Percentiles rank a stretch among this genome's conserved stretches.
Evolutionary conservation across 306 rosid genomes (phyloP).

Genomic region (Cicer bijugum): DNA sequence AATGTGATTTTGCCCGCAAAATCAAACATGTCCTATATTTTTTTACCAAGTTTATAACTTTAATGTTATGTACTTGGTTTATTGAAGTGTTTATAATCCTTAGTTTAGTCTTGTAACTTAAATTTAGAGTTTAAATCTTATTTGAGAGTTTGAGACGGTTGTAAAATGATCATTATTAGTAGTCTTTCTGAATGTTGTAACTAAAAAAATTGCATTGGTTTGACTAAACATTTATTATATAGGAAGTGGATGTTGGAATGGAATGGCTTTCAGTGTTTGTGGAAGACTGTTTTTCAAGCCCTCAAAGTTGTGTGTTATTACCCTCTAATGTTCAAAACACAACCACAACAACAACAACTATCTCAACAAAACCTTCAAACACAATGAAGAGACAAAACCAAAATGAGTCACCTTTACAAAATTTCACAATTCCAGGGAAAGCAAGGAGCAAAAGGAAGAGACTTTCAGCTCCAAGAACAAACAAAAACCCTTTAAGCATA

Average conservation of each 20-base stretch:
- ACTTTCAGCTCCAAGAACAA: constrained; percentile 52
- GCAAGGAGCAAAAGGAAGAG: constrained; percentile 82
- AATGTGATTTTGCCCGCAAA: too few relatives aligned
- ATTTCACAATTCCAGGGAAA: constrained; percentile 60
- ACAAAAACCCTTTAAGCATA: constrained; percentile 47
- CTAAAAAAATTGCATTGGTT: constrained; percentile 8
- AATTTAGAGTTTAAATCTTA: too few relatives aligned
- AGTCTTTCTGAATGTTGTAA: background rate
- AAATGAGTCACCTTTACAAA: constrained; percentile 47
- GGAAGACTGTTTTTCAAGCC: constrained; percentile 73
- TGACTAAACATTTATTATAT: constrained; percentile 14
- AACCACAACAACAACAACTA: constrained; percentile 26
- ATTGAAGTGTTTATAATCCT: background rate
- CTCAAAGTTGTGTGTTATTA: constrained; percentile 56
- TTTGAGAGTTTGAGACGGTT: too few relatives aligned
- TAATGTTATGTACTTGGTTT: background rate
- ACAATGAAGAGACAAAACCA: constrained; percentile 33
- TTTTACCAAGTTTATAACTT: constrained; percentile 32
- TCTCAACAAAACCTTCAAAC: constrained; percentile 51
- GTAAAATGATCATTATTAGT: too few relatives aligned
- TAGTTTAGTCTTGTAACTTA: too few relatives aligned
- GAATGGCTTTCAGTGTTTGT: constrained; percentile 79
- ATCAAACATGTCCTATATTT: background rate
- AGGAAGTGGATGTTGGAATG: constrained; percentile 73
- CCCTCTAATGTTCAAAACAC: constrained; percentile 43